A percentile compares a stretch with the other conserved stretches of the same genome.
phyloP scores from a whole-genome alignment of 2,329 filamentous ascomycete species.

The Fusarium subglutinans region DNA sequence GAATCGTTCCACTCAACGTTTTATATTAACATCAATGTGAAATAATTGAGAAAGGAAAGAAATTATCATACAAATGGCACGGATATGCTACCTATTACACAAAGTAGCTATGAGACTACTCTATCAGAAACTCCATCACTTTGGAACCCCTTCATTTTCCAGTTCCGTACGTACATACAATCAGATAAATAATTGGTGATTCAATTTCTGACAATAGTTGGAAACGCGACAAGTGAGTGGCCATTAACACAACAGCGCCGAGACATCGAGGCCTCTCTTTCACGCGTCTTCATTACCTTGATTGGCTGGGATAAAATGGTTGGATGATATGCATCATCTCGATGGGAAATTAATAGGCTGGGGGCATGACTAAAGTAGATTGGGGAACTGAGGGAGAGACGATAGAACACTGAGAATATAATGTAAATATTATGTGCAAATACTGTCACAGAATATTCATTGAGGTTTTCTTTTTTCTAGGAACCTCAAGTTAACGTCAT shows the following conservation, averaged over 20 bases:
- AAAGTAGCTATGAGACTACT: no score
- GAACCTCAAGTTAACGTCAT: slow-evolving; percentile 18
- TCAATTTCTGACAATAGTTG: background rate
- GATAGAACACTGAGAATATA: background rate
- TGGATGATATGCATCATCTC: background rate
- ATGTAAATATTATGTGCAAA: background rate
- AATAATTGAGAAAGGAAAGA: background rate
- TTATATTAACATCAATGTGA: background rate
- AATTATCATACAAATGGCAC: no score
- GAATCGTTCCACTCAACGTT: background rate
- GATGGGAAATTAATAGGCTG: background rate
- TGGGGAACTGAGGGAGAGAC: background rate
- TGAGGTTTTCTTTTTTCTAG: background rate
- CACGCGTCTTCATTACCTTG: background rate
- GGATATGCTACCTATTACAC: background rate
- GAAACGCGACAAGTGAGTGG: background rate
- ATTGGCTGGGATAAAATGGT: background rate
- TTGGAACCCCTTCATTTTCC: background rate
- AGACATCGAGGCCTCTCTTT: background rate
- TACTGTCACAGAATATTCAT: background rate
- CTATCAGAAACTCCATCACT: no score
- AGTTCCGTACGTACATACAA: background rate
- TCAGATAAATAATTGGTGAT: background rate
- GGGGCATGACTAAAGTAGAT: background rate
- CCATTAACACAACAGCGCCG: background rate